Evolutionary conservation across 495 filamentous ascomycete genomes (phyloP), one percentile per base, ranked within the genome.

Genomic region (Tricharina praecox): DNA sequence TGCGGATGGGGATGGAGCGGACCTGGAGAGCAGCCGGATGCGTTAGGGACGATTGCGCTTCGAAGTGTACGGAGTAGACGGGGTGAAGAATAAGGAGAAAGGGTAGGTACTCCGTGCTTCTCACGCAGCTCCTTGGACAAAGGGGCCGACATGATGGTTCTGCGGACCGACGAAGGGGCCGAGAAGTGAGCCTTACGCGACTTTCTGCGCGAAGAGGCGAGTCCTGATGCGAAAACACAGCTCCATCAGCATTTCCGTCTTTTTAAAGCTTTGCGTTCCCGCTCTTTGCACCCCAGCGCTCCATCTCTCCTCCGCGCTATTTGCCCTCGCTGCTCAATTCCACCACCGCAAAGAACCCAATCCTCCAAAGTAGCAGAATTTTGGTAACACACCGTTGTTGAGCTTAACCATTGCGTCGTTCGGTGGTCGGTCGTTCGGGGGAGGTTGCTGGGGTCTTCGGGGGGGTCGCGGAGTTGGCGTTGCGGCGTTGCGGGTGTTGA

Each of bases 121-220:
- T 88, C 85, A 59, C 82, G 75, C 58, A 99, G 77, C 70, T 97
- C 90, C 70, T 90, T 93, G 74, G 76, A 82, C 50, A 97, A 76
- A 49, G 83, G 81, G 43, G 90, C 90, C 70, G 76, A 82, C 83
- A 99, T 92, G 70, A 87, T 85, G 55, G 79, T 72, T 60, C 90
- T 81, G 66, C 92, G 87, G 62, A 82, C 76, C 70, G 78, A 81
- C 64, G 85, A 93, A 42, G 86, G 85, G 51, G 90, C 90, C 53
- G 67, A 68, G 79, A 93, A 96, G 74, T 99, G 88, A 55, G 82
- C 84, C 76, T 92, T 92, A 70, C 90, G 83, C 66, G 82, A 84
- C 81, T 99, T 99, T 67, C 87, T 76, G 69, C 90, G 79, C 62
- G 84, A 93, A 68, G 81, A 84, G 68, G 76, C 68, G 64, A 85